Conservation (phyloP, 805 yeast genomes). For the Candida odintsovae region DNA sequence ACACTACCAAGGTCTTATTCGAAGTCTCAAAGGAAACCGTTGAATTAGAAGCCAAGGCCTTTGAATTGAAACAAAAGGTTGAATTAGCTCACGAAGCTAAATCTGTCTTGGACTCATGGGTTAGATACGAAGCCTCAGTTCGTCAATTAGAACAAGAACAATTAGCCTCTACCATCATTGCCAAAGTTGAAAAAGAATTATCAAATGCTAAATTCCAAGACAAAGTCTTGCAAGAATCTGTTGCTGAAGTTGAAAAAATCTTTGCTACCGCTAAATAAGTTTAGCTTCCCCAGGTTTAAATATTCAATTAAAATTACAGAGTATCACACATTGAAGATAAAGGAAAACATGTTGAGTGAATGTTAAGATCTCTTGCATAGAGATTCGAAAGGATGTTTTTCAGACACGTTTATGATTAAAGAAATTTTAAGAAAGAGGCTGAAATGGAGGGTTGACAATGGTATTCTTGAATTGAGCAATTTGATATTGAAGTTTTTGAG, state of each 20-base stretch:
- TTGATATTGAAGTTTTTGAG: neutral
- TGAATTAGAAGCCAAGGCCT: slow-evolving; percentile 88
- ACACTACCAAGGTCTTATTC: slow-evolving; percentile 86
- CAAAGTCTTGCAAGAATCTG: slow-evolving; percentile 82
- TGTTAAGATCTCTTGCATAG: neutral
- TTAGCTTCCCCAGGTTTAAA: neutral
- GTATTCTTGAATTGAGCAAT: neutral
- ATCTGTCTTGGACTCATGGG: slow-evolving; percentile 97
- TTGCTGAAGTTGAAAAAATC: slow-evolving; percentile 85
- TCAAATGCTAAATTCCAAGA: slow-evolving; percentile 90
- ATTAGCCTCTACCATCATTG: slow-evolving; percentile 77
- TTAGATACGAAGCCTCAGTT: slow-evolving; percentile 93
- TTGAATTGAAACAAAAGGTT: slow-evolving; percentile 87
- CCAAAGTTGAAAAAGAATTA: slow-evolving; percentile 83
- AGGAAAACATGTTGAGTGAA: neutral
- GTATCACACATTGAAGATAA: neutral
- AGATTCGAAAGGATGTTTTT: neutral
- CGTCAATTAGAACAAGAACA: slow-evolving; percentile 95
- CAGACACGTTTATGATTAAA: slow-evolving; percentile 9
- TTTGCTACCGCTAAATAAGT: slow-evolving; percentile 40
- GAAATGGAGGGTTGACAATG: neutral
- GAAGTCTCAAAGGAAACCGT: slow-evolving; percentile 96
- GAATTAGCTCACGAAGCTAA: slow-evolving; percentile 87
- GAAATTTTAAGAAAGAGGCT: neutral
- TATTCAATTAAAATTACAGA: neutral